Percentiles rank a stretch among this genome's conserved stretches.
These are phyloP conservation scores for Sechiopsis laciniata DNA, from an alignment of 306 rosid species.

Conservation along the genomic window DNA sequence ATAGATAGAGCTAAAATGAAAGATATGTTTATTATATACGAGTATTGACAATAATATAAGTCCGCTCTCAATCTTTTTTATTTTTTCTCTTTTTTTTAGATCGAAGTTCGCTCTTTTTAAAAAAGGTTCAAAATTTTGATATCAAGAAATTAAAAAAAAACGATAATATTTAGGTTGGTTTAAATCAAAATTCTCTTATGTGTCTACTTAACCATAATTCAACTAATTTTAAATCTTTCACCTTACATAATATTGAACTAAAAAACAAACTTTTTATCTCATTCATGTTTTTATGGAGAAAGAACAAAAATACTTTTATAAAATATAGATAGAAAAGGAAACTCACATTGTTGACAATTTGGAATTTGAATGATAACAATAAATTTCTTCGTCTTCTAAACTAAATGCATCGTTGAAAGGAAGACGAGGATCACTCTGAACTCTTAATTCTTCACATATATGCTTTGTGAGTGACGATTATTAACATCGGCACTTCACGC, in stretches of 20 bases:
- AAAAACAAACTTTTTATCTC: neutral
- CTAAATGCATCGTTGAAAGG: neutral
- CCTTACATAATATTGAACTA: too few relatives aligned
- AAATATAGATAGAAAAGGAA: neutral
- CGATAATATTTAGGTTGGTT: neutral
- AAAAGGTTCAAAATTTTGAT: neutral
- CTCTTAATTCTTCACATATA: neutral
- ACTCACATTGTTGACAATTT: neutral
- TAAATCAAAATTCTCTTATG: too few relatives aligned
- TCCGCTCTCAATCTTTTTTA: too few relatives aligned
- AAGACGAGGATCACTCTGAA: slow-evolving; percentile 12
- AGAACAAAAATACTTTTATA: neutral
- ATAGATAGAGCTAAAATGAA: too few relatives aligned
- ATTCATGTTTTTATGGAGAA: neutral
- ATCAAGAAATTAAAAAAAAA: neutral
- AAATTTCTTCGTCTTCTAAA: neutral
- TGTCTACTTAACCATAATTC: too few relatives aligned
- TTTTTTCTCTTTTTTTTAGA: too few relatives aligned
- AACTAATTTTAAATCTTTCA: too few relatives aligned
- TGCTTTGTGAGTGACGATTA: slow-evolving; percentile 10
- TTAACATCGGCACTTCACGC: neutral
- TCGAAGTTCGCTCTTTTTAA: too few relatives aligned
- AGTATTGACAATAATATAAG: too few relatives aligned
- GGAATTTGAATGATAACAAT: neutral
- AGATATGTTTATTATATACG: too few relatives aligned